Evolutionary conservation across 441 rosid species (phyloP), one percentile per base, ranked within the genome.

Genomic region (Populus tomentosa): DNA sequence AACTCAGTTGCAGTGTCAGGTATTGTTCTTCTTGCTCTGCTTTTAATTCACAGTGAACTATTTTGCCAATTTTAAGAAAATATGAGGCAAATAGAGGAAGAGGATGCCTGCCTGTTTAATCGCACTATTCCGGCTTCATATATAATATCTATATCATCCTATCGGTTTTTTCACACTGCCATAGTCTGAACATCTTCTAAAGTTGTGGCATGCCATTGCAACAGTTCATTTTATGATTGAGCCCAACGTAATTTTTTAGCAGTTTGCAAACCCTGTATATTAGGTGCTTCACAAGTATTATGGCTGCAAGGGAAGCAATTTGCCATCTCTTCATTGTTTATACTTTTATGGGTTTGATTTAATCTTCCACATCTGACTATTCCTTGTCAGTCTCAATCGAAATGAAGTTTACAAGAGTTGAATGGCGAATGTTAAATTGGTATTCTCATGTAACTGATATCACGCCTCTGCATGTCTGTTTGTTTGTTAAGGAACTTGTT

Each of bases 1-100:
- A 82, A 94, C 98, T 71, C 98, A 89, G 81, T 81, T 94, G 89
- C 98, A 94, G 83, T 94, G 98, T 83, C 98, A 94, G 98, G 98
- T 94, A 75, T 61, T 46, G 4, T 23, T 10, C 14, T 66, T 30
- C 26, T 16, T 53, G 71, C 26, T 32, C n/a, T 67, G 65, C 4
- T 61, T 61, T 61, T 21, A n/a, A 61, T 10, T 21, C 26, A 61
- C 0, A 61, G 2, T 61, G 65, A 61, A 61, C 65, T 10, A 9
- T 5, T 61, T 61, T 21, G 5, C 13, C 28, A 23, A 61, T 61
- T 21, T 61, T 23, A 61, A 61, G 28, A 61, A 61, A 21, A 4
- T 61, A 1, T 3, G 21, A 21, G 64, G 26, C 64, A 7, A 0
- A 61, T n/a, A 61, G 64, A 21, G 64, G 3, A 42, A 61, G 65